phyloP scores from a whole-genome alignment of 768 basidiomycete species.

The Tricholomella constricta region DNA sequence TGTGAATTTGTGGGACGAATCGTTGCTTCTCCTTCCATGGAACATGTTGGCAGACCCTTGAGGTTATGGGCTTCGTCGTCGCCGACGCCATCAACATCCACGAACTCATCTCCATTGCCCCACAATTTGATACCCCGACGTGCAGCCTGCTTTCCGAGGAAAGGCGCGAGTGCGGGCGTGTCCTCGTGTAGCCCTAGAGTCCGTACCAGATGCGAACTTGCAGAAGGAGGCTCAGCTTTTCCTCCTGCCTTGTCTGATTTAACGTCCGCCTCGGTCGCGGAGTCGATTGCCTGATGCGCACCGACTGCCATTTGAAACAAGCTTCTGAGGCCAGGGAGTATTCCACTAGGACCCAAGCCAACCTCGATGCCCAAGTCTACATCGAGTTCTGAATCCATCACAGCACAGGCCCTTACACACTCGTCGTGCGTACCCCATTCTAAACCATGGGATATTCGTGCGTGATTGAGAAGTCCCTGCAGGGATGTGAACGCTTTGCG shows the following conservation, averaged over 20 bases:
- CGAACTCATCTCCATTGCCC: conserved; percentile 33
- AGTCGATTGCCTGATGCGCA: conserved; percentile 9
- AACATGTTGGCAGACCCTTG: background rate
- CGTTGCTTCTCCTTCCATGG: background rate
- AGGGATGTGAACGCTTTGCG: conserved; percentile 49
- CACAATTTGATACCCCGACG: conserved; percentile 45
- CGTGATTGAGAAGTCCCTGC: conserved; percentile 58
- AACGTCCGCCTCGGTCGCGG: background rate
- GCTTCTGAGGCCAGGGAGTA: conserved; percentile 48
- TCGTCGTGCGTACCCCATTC: conserved; percentile 61
- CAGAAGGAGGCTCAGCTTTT: conserved; percentile 4
- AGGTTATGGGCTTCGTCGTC: background rate
- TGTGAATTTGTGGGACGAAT: background rate
- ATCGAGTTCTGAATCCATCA: conserved; percentile 41
- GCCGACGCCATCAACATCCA: conserved; percentile 37
- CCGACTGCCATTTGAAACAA: conserved; percentile 54
- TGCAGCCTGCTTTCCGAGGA: conserved; percentile 44
- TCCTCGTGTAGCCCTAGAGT: conserved; percentile 53
- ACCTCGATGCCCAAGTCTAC: conserved; percentile 45
- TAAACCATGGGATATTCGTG: conserved; percentile 47
- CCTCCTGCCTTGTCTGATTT: background rate
- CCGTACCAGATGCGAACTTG: conserved; percentile 32
- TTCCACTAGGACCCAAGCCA: conserved; percentile 39
- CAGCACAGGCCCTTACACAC: conserved; percentile 53
- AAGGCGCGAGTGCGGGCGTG: conserved; percentile 50